phyloP scores from a whole-genome alignment of 2,329 filamentous ascomycete genomes.

The Cordyceps militaris region DNA sequence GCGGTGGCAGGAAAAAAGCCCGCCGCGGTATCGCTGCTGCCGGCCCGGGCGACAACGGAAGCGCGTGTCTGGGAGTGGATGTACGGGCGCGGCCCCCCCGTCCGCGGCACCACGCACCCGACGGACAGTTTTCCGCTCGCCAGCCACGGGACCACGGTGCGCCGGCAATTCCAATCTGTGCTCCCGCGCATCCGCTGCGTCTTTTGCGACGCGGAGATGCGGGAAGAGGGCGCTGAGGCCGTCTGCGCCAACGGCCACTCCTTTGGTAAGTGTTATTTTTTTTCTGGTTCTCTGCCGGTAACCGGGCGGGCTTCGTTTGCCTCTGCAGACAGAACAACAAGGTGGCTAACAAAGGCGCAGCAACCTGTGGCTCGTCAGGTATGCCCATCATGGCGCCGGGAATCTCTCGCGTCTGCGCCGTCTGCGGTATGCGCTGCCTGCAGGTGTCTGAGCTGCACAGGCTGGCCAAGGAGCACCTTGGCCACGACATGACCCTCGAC shows the following conservation, averaged over 20 bases:
- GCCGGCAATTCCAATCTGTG: conserved; percentile 32
- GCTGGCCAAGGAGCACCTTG: conserved; percentile 26
- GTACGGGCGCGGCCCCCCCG: conserved; percentile 44
- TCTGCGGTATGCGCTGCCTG: conserved; percentile 47
- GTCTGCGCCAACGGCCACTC: conserved; percentile 33
- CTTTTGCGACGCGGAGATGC: conserved; percentile 37
- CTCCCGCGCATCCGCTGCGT: conserved; percentile 35
- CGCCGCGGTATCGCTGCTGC: neutral
- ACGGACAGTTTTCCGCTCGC: neutral
- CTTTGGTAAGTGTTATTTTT: conserved; percentile 29
- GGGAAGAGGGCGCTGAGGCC: conserved; percentile 27
- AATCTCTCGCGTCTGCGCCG: conserved; percentile 46
- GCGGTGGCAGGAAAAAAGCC: neutral
- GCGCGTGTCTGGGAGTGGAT: conserved; percentile 51
- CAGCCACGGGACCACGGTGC: conserved; percentile 20
- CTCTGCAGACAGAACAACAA: neutral
- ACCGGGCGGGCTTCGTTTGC: neutral
- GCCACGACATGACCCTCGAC: conserved; percentile 22
- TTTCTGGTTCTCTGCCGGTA: neutral
- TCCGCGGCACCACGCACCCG: conserved; percentile 28
- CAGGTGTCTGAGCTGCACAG: conserved; percentile 34
- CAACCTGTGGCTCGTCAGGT: conserved; percentile 47
- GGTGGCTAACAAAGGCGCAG: conserved; percentile 17
- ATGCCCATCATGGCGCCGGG: conserved; percentile 48
- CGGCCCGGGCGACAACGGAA: conserved; percentile 41